These are phyloP conservation scores for Lojkania enalia DNA, from an alignment of 2,329 filamentous ascomycete species.

Conservation along the genomic window DNA sequence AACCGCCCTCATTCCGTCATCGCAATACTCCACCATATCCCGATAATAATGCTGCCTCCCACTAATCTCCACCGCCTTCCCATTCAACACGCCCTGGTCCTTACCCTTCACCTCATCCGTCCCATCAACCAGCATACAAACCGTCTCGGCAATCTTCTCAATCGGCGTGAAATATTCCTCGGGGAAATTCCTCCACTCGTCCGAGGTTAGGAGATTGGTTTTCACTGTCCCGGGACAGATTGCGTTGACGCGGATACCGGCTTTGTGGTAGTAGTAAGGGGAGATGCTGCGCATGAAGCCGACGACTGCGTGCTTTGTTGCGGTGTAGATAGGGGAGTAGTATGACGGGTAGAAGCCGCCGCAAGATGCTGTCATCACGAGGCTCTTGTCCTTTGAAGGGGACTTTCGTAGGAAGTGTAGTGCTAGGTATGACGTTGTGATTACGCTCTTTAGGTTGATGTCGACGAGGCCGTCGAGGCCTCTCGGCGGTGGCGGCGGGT, in stretches of 20 bases:
- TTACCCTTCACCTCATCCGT: conserved; percentile 20
- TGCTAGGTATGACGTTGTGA: conserved; percentile 47
- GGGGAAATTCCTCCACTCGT: conserved; percentile 37
- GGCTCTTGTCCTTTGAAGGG: conserved; percentile 22
- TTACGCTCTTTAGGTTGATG: conserved; percentile 48
- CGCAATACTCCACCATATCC: conserved; percentile 21
- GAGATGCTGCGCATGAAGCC: conserved; percentile 45
- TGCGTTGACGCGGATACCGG: conserved; percentile 44
- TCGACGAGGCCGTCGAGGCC: conserved; percentile 41
- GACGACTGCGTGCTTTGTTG: conserved; percentile 45
- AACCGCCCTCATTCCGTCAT: conserved; percentile 24
- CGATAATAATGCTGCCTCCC: conserved; percentile 29
- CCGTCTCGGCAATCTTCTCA: conserved; percentile 31
- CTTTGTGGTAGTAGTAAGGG: conserved; percentile 27
- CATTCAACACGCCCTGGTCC: conserved; percentile 22
- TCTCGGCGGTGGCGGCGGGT: conserved; percentile 20
- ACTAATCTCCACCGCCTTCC: conserved; percentile 24
- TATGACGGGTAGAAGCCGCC: conserved; percentile 41
- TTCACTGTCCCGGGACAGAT: conserved; percentile 44
- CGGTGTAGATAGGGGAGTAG: conserved; percentile 44
- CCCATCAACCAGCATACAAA: conserved; percentile 31
- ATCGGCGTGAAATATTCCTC: conserved; percentile 34
- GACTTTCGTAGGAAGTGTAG: conserved; percentile 45
- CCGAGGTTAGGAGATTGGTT: conserved; percentile 36
- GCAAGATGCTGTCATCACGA: conserved; percentile 42